Evolutionary conservation across 208 protist species (phyloP).

Genomic region (Trypanosoma cruzi): DNA sequence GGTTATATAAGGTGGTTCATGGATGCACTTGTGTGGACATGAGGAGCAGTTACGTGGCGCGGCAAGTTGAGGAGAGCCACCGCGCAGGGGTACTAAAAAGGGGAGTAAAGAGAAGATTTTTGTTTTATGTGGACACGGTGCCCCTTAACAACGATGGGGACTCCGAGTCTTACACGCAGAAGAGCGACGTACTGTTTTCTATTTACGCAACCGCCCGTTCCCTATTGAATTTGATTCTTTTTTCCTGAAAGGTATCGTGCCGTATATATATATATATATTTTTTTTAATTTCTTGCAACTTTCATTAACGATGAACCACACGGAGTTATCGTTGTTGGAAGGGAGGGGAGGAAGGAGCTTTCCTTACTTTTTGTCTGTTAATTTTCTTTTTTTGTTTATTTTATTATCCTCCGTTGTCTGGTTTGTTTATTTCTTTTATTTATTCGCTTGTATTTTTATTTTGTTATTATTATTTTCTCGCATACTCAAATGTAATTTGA

Average conservation of each 20-base stretch:
- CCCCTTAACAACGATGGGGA: slow-evolving; percentile 71
- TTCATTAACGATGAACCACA: no score
- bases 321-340: no score
- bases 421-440: slow-evolving; percentile 16
- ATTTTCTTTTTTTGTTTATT: not conserved
- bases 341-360: slow-evolving; percentile 1
- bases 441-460: slow-evolving; percentile 21
- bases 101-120: slow-evolving; percentile 57
- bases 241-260: slow-evolving; percentile 12
- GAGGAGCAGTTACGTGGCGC: slow-evolving; percentile 85
- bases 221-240: slow-evolving; percentile 32
- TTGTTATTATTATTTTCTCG: no score
- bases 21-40: slow-evolving; percentile 78
- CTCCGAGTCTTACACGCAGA: slow-evolving; percentile 38
- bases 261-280: no score
- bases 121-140: slow-evolving; percentile 86
- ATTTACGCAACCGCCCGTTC: slow-evolving; percentile 63
- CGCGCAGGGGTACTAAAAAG: slow-evolving; percentile 58
- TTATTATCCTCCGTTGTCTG: slow-evolving; percentile 4
- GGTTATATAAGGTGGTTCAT: slow-evolving; percentile 83
- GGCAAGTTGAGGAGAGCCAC: slow-evolving; percentile 72
- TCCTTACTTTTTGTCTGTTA: slow-evolving; percentile 1
- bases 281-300: no score
- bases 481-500: not conserved
- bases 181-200: slow-evolving; percentile 61